Conservation (phyloP, 2,329 filamentous ascomycete genomes). For the Mollisiaceae sp. region DNA sequence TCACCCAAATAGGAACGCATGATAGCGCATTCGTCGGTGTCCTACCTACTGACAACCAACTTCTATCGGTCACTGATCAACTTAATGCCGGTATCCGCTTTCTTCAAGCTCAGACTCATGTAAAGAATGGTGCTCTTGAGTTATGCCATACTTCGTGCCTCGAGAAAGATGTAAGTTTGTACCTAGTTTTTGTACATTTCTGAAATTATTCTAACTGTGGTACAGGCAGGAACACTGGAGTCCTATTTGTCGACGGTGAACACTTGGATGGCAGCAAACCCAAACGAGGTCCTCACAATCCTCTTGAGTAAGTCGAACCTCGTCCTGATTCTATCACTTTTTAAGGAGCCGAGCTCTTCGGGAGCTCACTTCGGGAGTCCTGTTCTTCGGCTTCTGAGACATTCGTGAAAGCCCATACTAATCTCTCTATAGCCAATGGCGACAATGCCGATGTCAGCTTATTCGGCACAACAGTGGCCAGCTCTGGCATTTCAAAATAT, state of each 20-base stretch:
- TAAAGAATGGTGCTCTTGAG: conserved; percentile 25
- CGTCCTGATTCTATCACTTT: too few relatives aligned
- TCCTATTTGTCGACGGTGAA: conserved; percentile 61
- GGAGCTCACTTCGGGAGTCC: too few relatives aligned
- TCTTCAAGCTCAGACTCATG: conserved; percentile 61
- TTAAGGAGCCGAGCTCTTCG: too few relatives aligned
- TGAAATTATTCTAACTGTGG: background rate
- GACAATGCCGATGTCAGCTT: conserved; percentile 60
- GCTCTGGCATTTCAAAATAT: conserved; percentile 34
- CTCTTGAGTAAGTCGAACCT: too few relatives aligned
- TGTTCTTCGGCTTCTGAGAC: too few relatives aligned
- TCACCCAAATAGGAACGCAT: conserved; percentile 76
- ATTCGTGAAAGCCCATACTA: too few relatives aligned
- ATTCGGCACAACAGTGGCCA: conserved; percentile 41
- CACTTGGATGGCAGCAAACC: conserved; percentile 62
- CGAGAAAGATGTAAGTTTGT: conserved; percentile 51
- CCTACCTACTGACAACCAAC: conserved; percentile 56
- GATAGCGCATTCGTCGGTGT: conserved; percentile 53
- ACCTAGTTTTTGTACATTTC: background rate
- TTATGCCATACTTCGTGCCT: conserved; percentile 65
- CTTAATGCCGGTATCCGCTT: conserved; percentile 68
- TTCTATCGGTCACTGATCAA: conserved; percentile 61
- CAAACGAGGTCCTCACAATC: conserved; percentile 65
- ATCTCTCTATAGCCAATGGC: conserved; percentile 66
- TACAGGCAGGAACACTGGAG: conserved; percentile 56